Evolutionary conservation across 345 rosid species (phyloP), one percentile per base, ranked within the genome.

Genomic region (Bretschneidera sinensis): DNA sequence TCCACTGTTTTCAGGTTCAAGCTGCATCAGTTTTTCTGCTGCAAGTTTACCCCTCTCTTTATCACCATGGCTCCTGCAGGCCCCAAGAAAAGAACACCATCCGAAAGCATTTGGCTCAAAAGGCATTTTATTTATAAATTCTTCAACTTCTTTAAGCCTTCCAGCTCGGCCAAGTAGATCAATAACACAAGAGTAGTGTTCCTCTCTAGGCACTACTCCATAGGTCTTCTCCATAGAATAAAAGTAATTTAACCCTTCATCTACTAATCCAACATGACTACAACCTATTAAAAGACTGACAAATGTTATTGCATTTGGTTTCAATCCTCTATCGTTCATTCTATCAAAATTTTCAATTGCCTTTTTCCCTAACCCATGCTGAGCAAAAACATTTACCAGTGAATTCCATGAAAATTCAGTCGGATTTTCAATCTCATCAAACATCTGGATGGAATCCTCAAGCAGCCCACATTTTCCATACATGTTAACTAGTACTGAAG

Each of bases 1-100:
- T 53, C 78, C 78, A 15, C 72, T 43, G 66, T 74, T 74, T 48
- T 62, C 69, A 31, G 78, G 78, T 51, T 74, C 75, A 62, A 74
- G 57, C 64, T 74, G 62, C 65, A 74, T 65, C 58, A 70, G 50
- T 22, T 65, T 66, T 69, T 70, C 69, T 7, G 75, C 78, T 14
- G 75, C 75, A 24, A 61, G 61, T 69, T 74, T 73, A 35, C 65
- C 75, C 24, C 72, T 72, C 25, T 61, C 69, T 21, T 73, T 66
- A 63, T 74, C 72, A 21, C 75, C 74, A 62, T 74, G 72, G 51
- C 52, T 66, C 59, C 66, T 66, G 62, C 78, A 57, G 15, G 75
- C 78, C 48, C 62, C 74, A 35, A 74, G 78, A 25, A 65, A 57
- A 58, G 78, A 69, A 54, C 74, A 73, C 78, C 78, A 74, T 65